Percentiles rank a stretch among this genome's conserved stretches.
These are phyloP conservation scores for Sarcodon aspratus DNA, from an alignment of 768 basidiomycete genomes.

Conservation along the genomic window DNA sequence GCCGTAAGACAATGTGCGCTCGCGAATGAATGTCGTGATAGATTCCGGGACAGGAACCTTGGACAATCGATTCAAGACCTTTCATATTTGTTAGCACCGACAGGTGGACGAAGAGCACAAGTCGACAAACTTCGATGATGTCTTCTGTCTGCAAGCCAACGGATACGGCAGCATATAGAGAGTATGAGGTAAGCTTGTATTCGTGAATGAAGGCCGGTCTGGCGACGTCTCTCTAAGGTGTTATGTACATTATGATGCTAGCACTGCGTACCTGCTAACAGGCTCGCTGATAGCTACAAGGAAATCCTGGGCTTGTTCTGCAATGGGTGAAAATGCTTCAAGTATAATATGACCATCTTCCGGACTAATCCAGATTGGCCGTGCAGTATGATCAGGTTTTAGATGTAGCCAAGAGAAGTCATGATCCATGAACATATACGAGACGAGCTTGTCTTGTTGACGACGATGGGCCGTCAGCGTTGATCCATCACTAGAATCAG, in stretches of 20 bases:
- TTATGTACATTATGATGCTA: slow-evolving; percentile 17
- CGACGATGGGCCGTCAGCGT: slow-evolving; percentile 43
- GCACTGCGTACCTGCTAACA: slow-evolving; percentile 78
- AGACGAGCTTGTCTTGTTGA: slow-evolving; percentile 67
- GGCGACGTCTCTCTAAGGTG: slow-evolving; percentile 8
- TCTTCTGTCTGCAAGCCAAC: slow-evolving; percentile 97
- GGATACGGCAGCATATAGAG: slow-evolving; percentile 95
- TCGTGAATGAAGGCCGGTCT: slow-evolving; percentile 98
- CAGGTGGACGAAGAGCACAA: slow-evolving; percentile 8
- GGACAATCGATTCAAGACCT: slow-evolving; percentile 75
- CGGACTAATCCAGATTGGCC: slow-evolving; percentile 95
- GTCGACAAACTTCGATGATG: slow-evolving; percentile 81
- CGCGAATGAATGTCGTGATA: slow-evolving; percentile 80
- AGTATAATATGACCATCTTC: slow-evolving; percentile 90
- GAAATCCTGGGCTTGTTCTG: slow-evolving; percentile 97
- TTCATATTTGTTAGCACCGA: slow-evolving; percentile 22
- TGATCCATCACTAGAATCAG: slow-evolving; percentile 15
- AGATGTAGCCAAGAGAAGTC: slow-evolving; percentile 83
- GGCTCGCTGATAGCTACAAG: slow-evolving; percentile 97
- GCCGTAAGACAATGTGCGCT: slow-evolving; percentile 91
- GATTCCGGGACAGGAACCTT: slow-evolving; percentile 88
- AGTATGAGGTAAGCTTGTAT: slow-evolving; percentile 97
- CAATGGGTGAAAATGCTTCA: slow-evolving; percentile 95
- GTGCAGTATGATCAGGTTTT: slow-evolving; percentile 82
- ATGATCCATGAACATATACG: slow-evolving; percentile 74